Conservation (phyloP, 1,284 basidiomycete genomes). For the Fomitopsis schrenkii region DNA sequence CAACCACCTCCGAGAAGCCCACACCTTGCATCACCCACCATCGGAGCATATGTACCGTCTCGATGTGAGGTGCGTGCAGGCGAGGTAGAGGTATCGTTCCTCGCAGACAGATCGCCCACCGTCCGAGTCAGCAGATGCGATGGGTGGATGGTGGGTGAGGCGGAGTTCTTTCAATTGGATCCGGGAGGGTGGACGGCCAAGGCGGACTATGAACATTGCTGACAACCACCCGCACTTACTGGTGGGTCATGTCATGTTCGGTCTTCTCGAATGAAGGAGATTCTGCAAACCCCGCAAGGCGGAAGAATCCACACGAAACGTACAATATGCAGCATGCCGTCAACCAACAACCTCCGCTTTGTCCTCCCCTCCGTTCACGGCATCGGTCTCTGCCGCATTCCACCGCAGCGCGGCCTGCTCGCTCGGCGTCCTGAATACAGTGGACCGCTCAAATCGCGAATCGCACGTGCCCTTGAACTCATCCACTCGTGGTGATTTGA, state of each 20-base stretch:
- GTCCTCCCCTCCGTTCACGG: slow-evolving; percentile 8
- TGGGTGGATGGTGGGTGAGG: no score
- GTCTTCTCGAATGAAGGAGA: not conserved
- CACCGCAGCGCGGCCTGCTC: slow-evolving; percentile 37
- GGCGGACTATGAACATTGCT: no score
- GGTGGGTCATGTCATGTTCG: not conserved
- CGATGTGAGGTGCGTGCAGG: no score
- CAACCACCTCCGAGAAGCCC: no score
- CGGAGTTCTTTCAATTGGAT: no score
- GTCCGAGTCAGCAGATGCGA: no score
- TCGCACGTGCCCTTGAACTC: slow-evolving; percentile 57
- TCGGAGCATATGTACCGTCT: no score
- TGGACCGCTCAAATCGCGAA: slow-evolving; percentile 53
- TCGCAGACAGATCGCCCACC: no score
- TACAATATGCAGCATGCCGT: not conserved
- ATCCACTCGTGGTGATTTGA: slow-evolving; percentile 49
- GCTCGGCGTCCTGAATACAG: slow-evolving; percentile 52
- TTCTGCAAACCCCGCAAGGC: not conserved
- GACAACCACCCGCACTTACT: no score
- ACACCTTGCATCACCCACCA: no score
- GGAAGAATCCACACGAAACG: not conserved
- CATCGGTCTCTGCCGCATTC: slow-evolving; percentile 16
- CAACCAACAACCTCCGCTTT: slow-evolving; percentile 17
- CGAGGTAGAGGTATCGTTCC: no score
- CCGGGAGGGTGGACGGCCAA: no score